These are phyloP conservation scores for Alternaria conjuncta DNA, from an alignment of 2,329 filamentous ascomycete genomes.

Conservation along the genomic window DNA sequence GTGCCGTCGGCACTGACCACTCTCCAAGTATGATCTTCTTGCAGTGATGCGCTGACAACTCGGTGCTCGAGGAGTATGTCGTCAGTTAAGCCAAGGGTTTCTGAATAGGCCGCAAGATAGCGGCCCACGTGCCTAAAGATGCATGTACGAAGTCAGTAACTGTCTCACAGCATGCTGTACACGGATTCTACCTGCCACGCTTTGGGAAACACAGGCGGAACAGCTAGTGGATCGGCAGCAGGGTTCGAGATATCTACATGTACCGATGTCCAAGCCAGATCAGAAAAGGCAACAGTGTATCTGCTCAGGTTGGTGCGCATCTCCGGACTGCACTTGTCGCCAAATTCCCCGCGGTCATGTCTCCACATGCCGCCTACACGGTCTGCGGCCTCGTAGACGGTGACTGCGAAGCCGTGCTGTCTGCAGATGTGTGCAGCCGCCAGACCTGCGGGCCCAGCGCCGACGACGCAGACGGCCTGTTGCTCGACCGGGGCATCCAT, in stretches of 20 bases:
- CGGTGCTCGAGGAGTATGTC: conserved; percentile 58
- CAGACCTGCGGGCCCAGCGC: conserved; percentile 54
- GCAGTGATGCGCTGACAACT: conserved; percentile 36
- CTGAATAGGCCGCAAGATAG: conserved; percentile 71
- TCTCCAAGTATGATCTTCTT: conserved; percentile 28
- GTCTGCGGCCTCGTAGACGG: conserved; percentile 70
- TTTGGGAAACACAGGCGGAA: conserved; percentile 70
- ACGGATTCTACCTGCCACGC: conserved; percentile 68
- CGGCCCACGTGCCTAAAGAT: conserved; percentile 57
- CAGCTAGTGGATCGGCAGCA: background rate
- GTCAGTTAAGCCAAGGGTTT: conserved; percentile 61
- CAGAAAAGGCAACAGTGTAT: conserved; percentile 70
- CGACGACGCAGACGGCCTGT: conserved; percentile 51
- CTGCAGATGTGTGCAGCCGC: conserved; percentile 70
- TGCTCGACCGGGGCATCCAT: conserved; percentile 12
- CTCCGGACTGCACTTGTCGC: conserved; percentile 67
- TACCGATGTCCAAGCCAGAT: conserved; percentile 71
- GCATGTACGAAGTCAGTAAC: background rate
- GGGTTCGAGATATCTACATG: conserved; percentile 42
- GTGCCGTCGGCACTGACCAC: conserved; percentile 20
- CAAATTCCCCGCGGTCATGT: conserved; percentile 48
- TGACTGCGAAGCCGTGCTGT: conserved; percentile 69
- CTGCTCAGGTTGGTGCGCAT: conserved; percentile 74
- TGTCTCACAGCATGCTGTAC: background rate
- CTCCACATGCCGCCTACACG: conserved; percentile 83